Evolutionary conservation across 2,329 filamentous ascomycete genomes (phyloP), one percentile per base, ranked within the genome.

Genomic region (Remersonia thermophila): DNA sequence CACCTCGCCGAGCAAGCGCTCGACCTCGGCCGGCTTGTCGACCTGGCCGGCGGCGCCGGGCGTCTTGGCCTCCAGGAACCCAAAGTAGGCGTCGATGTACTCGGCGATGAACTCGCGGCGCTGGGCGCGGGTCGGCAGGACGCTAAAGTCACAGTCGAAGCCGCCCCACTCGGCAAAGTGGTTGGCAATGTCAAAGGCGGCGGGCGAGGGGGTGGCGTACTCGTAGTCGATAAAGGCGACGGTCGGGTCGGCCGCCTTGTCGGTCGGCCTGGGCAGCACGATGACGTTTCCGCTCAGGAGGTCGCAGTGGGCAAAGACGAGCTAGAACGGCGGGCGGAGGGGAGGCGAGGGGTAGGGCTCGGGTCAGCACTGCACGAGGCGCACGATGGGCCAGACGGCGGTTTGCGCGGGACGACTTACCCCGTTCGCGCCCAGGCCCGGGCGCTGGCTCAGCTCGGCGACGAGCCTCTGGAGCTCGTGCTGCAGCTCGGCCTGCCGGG

Each of bases 81-180:
- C 57, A 49, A 74, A 75, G 62, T 91, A 95, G 42, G 79, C 75
- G 42, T 67, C 66, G 18, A 94, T 71, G 54, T 98, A 98, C 54
- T 89, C 80, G 45, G 70, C 66, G 41, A 96, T 72, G 59, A 98
- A 98, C 37, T 79, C 74, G 30, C 75, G 72, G 18, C 91, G 80
- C 50, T 89, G 77, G 14, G 76, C 65, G 43, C 71, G 72, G 1
- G 83, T 91, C 4, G 91, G 91, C 38, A 96, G 70, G 47, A 80
- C 79, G 51, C 63, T 74, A 62, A 83, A 87, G 59, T 96, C 86
- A 66, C 91, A 98, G 51, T 93, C 85, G 53, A 95, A 95, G 39
- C 91, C 91, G 41, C 81, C 87, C 89, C 91, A 98, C 62, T 98
- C 91, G 32, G 91, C 86, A 55, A 98, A 94, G 66, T 98, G 91